Evolutionary conservation across 345 rosid genomes (phyloP).

Genomic region (Euphorbia peplus): DNA sequence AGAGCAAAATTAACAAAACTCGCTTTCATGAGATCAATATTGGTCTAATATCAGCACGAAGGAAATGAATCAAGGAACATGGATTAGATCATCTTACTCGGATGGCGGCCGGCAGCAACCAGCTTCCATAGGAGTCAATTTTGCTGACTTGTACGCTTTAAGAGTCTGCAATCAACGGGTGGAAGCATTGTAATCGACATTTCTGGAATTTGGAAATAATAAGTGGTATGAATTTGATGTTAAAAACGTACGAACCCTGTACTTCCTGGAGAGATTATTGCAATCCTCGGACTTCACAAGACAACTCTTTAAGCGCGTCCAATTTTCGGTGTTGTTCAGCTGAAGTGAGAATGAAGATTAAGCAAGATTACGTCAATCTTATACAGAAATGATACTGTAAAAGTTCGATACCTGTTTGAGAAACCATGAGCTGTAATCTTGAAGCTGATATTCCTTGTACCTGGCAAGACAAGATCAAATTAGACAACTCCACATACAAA

Average conservation of each 20-base stretch:
- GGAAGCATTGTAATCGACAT: conserved; percentile 13
- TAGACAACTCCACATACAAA: conserved; percentile 1
- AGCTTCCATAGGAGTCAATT: conserved; percentile 78
- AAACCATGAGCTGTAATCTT: conserved; percentile 93
- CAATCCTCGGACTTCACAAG: conserved; percentile 88
- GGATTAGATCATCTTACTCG: conserved; percentile 41
- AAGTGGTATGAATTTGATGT: neutral
- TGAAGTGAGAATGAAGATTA: conserved; percentile 24
- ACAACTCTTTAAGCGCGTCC: conserved; percentile 83
- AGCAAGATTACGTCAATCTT: neutral
- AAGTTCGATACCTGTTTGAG: conserved; percentile 51
- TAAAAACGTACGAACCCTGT: conserved; percentile 45
- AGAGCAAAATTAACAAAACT: neutral
- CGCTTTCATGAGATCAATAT: too few relatives aligned
- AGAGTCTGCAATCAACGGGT: conserved; percentile 46
- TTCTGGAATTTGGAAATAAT: conserved; percentile 15
- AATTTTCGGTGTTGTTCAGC: conserved; percentile 65
- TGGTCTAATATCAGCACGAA: neutral
- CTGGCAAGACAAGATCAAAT: conserved; percentile 33
- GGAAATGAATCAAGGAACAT: neutral
- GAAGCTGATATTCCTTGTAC: conserved; percentile 91
- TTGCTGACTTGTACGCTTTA: conserved; percentile 63
- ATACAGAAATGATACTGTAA: neutral
- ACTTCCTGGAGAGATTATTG: conserved; percentile 53
- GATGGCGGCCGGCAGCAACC: conserved; percentile 97